These are phyloP conservation scores for Clarireedia sp. DNA, from an alignment of 2,329 filamentous ascomycete genomes.

Conservation along the genomic window DNA sequence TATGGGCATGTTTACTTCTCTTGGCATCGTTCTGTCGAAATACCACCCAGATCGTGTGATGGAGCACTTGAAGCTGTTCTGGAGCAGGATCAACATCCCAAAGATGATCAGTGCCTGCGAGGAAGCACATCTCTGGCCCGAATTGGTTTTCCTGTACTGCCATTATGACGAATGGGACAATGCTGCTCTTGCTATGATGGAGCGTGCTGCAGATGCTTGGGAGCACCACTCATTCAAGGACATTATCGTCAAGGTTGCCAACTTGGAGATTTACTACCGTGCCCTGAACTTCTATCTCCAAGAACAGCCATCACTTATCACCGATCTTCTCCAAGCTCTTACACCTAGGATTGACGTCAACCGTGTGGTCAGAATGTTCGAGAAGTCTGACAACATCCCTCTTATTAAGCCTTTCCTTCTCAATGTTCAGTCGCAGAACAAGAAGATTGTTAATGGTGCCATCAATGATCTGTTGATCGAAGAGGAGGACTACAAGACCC, in stretches of 20 bases:
- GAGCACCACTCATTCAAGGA: constrained; percentile 99
- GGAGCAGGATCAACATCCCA: constrained; percentile 94
- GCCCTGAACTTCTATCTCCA: constrained; percentile 95
- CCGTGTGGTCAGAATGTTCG: constrained; percentile 97
- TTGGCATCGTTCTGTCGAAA: constrained; percentile 86
- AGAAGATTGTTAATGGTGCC: constrained; percentile 94
- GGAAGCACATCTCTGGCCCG: constrained; percentile 93
- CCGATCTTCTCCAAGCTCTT: constrained; percentile 86
- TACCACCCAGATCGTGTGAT: constrained; percentile 94
- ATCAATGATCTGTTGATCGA: constrained; percentile 98
- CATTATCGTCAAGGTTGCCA: constrained; percentile 93
- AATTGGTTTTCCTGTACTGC: constrained; percentile 94
- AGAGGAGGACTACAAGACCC: constrained; percentile 98
- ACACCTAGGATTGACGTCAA: constrained; percentile 96
- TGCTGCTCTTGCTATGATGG: constrained; percentile 93
- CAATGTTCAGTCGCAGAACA: constrained; percentile 94
- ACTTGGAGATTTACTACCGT: constrained; percentile 98
- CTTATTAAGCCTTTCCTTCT: constrained; percentile 98
- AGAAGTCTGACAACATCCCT: constrained; percentile 96
- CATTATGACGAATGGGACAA: constrained; percentile 99
- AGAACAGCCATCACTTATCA: constrained; percentile 89
- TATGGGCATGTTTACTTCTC: constrained; percentile 94
- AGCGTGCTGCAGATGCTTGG: constrained; percentile 94
- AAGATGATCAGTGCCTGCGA: constrained; percentile 93
- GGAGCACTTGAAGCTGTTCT: constrained; percentile 99